Conservation (phyloP, 306 rosid genomes). For the Pterocarpus santalinus region DNA sequence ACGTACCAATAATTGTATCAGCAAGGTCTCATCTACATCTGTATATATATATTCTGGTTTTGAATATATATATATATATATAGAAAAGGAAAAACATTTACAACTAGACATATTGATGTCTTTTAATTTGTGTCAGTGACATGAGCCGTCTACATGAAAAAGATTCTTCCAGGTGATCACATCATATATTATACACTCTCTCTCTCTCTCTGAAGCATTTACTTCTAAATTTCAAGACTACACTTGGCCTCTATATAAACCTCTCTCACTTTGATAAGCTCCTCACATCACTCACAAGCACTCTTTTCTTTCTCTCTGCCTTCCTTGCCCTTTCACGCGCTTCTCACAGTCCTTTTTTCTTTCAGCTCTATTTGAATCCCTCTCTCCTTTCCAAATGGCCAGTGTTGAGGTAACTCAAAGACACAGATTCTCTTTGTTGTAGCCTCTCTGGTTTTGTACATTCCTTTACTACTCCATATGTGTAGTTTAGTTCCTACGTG, state of each 20-base stretch:
- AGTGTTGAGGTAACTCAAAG: conserved; percentile 77
- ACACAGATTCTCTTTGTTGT: conserved; percentile 23
- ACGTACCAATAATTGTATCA: conserved; percentile 14
- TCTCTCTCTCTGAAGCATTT: conserved; percentile 21
- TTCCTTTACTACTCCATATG: conserved; percentile 6
- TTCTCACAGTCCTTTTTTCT: conserved; percentile 3
- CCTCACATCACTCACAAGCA: conserved; percentile 53
- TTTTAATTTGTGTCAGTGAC: conserved; percentile 65
- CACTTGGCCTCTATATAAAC: conserved; percentile 62
- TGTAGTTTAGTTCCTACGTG: conserved; percentile 30
- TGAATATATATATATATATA: background rate
- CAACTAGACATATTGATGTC: conserved; percentile 65
- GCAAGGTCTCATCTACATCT: background rate
- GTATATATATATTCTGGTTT: background rate
- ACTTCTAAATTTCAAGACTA: conserved; percentile 27
- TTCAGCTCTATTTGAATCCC: conserved; percentile 34
- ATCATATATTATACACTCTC: background rate
- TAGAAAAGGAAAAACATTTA: conserved; percentile 51
- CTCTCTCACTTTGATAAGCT: conserved; percentile 52
- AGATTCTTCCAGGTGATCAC: conserved; percentile 64
- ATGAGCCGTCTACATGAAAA: conserved; percentile 63
- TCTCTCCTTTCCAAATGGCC: conserved; percentile 75
- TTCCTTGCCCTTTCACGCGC: conserved; percentile 19
- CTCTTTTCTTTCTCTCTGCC: conserved; percentile 34
- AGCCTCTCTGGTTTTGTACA: conserved; percentile 32